A percentile compares a stretch with the other conserved stretches of the same genome.
Conservation (phyloP, 2,329 filamentous ascomycete genomes). For the Elsinoe arachidis region DNA sequence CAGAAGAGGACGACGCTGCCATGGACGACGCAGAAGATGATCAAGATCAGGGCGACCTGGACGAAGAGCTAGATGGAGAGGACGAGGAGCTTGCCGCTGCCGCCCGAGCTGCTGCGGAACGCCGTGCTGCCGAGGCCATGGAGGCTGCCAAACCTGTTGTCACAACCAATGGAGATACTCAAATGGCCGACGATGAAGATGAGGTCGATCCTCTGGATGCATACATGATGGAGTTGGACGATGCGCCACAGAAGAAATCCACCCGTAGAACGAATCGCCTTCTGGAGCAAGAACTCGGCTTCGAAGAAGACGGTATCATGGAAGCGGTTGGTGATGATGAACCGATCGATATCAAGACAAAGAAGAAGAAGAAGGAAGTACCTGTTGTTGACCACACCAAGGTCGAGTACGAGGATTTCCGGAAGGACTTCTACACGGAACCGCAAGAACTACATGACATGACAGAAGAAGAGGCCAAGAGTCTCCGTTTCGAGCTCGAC, state of each 20-base stretch:
- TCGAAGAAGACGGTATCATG: constrained; percentile 63
- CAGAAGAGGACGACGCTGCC: constrained; percentile 40
- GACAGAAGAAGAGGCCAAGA: constrained; percentile 73
- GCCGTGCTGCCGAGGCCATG: constrained; percentile 52
- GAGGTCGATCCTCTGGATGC: constrained; percentile 86
- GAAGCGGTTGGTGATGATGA: constrained; percentile 57
- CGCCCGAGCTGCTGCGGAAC: constrained; percentile 69
- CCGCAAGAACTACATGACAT: constrained; percentile 74
- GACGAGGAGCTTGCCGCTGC: constrained; percentile 74
- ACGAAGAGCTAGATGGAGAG: constrained; percentile 58
- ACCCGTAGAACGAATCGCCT: constrained; percentile 21
- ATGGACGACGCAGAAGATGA: constrained; percentile 39
- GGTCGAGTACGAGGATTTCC: constrained; percentile 72
- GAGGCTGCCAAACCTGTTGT: constrained; percentile 34
- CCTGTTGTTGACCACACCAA: constrained; percentile 80
- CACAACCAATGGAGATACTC: constrained; percentile 35
- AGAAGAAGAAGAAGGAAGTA: constrained; percentile 86
- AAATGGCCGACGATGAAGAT: constrained; percentile 31
- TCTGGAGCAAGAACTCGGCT: constrained; percentile 73
- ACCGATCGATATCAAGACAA: constrained; percentile 51
- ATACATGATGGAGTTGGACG: constrained; percentile 73
- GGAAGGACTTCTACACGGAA: constrained; percentile 93
- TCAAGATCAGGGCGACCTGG: constrained; percentile 39
- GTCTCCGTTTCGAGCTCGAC: constrained; percentile 77
- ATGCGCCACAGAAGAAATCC: constrained; percentile 33